phyloP scores from a whole-genome alignment of 2,329 filamentous ascomycete species.

The Daldinia sp. region DNA sequence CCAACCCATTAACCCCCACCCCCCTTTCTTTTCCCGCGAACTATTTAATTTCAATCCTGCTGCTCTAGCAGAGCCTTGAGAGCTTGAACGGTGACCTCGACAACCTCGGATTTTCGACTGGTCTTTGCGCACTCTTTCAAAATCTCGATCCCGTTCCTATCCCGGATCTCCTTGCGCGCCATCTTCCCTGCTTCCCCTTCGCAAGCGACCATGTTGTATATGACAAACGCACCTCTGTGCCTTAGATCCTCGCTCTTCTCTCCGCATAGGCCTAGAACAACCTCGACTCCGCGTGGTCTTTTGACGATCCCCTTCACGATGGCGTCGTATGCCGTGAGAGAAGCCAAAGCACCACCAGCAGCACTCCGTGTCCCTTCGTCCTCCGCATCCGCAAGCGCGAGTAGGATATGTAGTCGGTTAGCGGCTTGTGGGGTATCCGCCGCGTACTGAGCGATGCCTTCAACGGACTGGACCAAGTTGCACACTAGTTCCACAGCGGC shows the following conservation, averaged over 20 bases:
- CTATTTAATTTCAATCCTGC: constrained; percentile 39
- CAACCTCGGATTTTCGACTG: constrained; percentile 74
- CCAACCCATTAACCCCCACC: no score
- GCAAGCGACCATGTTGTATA: constrained; percentile 77
- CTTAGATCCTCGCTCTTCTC: constrained; percentile 78
- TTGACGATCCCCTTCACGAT: constrained; percentile 78
- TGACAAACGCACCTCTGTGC: constrained; percentile 79
- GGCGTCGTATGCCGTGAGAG: constrained; percentile 81
- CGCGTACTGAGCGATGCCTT: constrained; percentile 76
- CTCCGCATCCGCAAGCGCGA: constrained; percentile 89
- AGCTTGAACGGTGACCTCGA: constrained; percentile 78
- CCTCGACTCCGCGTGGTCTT: constrained; percentile 76
- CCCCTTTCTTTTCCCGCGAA: no score
- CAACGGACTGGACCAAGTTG: constrained; percentile 81
- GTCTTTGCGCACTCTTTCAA: constrained; percentile 78
- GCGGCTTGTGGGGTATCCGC: constrained; percentile 75
- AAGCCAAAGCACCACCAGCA: constrained; percentile 88
- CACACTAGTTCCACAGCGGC: constrained; percentile 91
- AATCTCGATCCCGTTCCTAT: constrained; percentile 72
- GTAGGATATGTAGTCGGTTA: constrained; percentile 82
- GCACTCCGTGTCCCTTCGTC: constrained; percentile 83
- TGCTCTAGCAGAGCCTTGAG: constrained; percentile 74
- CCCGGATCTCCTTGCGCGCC: constrained; percentile 70
- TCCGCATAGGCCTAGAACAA: constrained; percentile 83
- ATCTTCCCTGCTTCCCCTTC: constrained; percentile 73